A percentile compares a stretch with the other conserved stretches of the same genome.
phyloP scores from a whole-genome alignment of 257 asterid species.

The Mitragyna speciosa region DNA sequence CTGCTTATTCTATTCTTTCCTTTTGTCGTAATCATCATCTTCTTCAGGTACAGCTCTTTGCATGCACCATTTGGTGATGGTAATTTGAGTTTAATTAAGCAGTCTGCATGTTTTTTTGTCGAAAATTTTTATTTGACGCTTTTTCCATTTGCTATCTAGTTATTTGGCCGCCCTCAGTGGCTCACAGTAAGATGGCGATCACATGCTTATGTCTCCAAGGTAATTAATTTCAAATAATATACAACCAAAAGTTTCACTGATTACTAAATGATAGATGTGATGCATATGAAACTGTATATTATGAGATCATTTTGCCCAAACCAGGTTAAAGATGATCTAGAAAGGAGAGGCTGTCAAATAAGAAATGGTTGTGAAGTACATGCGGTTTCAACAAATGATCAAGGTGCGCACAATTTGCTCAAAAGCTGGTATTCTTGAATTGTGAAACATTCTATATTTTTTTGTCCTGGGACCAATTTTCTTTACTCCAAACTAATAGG shows the following conservation, averaged over 20 bases:
- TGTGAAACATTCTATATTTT: neutral
- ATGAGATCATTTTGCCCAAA: neutral
- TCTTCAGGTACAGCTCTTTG: constrained; percentile 57
- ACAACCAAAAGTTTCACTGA: neutral
- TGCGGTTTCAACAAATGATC: constrained; percentile 54
- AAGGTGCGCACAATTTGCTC: constrained; percentile 36
- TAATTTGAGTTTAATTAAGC: neutral
- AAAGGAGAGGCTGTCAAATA: constrained; percentile 65
- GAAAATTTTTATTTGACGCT: neutral
- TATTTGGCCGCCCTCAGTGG: constrained; percentile 93
- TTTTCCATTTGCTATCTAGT: constrained; percentile 37
- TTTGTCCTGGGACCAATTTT: too few relatives aligned
- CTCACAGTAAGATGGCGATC: constrained; percentile 85
- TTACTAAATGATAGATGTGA: neutral
- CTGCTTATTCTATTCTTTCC: constrained; percentile 88
- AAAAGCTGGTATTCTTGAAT: neutral
- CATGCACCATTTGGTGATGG: neutral
- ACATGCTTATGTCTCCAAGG: constrained; percentile 62
- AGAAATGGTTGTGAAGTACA: constrained; percentile 58
- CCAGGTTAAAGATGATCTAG: constrained; percentile 64
- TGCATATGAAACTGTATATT: neutral
- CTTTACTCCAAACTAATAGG: too few relatives aligned
- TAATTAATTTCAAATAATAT: neutral
- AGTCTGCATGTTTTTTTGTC: neutral
- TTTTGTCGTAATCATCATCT: constrained; percentile 93